Base-by-base conservation (phyloP, 768 basidiomycete genomes). In the Xerocomus potaroensis region DNA sequence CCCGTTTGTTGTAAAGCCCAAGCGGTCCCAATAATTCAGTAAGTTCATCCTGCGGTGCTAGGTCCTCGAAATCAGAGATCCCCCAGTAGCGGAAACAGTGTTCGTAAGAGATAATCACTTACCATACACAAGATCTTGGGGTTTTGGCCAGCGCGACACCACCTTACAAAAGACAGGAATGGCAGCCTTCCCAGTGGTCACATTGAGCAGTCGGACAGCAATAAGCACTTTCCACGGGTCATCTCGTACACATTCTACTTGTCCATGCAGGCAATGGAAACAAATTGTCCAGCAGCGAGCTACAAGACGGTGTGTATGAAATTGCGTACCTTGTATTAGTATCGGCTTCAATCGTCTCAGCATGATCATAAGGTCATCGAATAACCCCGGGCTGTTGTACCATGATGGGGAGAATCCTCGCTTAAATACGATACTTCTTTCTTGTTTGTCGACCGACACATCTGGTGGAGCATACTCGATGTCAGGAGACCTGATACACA, bases 171-270 rank as follows among this genome's bases (percentile, higher is more conserved):
- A 85, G 12, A 83, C 69, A 3, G 87, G 87, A 26, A 85, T 73
- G 8, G 84, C 82, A 12, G 72, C 64, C 55, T 73, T 76, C 12
- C 81, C 85, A 0, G 77, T 65, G 0, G 87, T 87, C 58, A 83
- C 81, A 57, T 90, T 89, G 16, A 89, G 74, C 5, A 89, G 67
- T 29, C 75, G 80, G 6, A 78, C 79, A 1, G 80, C 82, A 16
- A 88, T 70, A 7, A 89, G 69, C 29, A 89, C 61, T 60, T 80
- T 84, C 83, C 85, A 88, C 6, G 83, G 81, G 53, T 81, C 72
- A 16, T 73, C 61, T 0, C 74, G 69, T 19, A 85, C 66, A 36
- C 56, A 59, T 56, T 83, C 80, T 84, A 45, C 19, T 43, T 16
- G 27, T 21, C 35, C 14, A n/a, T n/a, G n/a, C n/a, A n/a, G n/a